phyloP scores from a whole-genome alignment of 169 alveolate species.

The Sarcocystis neurona region DNA sequence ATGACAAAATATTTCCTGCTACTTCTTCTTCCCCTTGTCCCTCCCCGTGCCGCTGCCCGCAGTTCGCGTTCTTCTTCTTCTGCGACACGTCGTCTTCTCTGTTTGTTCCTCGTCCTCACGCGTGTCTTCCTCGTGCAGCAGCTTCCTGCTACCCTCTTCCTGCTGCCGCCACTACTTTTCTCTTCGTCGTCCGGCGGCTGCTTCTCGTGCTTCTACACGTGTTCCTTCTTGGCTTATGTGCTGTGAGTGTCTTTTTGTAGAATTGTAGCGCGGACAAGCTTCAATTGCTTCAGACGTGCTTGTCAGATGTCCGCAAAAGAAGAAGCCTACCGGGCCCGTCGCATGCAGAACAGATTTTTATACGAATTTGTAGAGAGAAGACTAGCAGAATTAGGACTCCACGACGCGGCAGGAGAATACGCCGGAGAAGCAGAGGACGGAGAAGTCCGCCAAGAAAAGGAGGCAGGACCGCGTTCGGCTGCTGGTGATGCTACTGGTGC shows the following conservation, averaged over 20 bases:
- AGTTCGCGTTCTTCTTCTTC: no score
- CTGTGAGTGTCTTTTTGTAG: neutral
- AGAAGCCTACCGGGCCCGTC: conserved; percentile 27
- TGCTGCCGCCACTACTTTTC: neutral
- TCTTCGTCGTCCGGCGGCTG: neutral
- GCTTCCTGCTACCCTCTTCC: neutral
- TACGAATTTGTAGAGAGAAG: conserved; percentile 53
- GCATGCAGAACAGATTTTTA: conserved; percentile 21
- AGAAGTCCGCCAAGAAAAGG: no score
- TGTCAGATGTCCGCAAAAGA: conserved; percentile 45
- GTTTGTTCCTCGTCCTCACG: neutral
- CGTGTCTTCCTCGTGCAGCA: neutral
- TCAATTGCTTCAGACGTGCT: conserved; percentile 36
- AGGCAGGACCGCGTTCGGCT: no score
- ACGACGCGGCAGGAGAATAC: neutral
- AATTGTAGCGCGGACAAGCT: conserved; percentile 43
- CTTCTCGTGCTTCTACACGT: neutral
- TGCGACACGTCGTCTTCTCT: neutral
- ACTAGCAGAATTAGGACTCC: conserved; percentile 38
- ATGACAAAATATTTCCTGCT: no score
- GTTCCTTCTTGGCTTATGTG: neutral
- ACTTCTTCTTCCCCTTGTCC: no score
- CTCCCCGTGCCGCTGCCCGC: no score
- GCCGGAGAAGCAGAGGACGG: neutral
- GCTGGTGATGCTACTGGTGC: no score